Evolutionary conservation across 768 basidiomycete genomes (phyloP), one percentile per base, ranked within the genome.

Genomic region (Tricholoma hemisulphureum): DNA sequence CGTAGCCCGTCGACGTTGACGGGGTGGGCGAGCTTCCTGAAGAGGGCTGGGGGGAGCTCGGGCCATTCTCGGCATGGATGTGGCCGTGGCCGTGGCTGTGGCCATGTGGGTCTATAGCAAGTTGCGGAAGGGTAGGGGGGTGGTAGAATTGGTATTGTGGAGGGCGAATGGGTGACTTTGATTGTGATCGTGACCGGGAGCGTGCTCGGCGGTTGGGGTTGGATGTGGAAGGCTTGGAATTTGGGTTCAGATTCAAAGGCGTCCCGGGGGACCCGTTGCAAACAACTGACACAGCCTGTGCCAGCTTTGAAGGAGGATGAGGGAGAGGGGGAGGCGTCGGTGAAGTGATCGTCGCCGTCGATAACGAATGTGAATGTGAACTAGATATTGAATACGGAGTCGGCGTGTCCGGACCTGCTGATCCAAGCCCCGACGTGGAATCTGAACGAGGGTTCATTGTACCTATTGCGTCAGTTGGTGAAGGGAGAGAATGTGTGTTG

Each of bases 1-100:
- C 75, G 57, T 80, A 85, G 50, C 84, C 85, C 8, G 75, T 73
- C 29, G 84, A 86, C 23, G 83, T 85, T 9, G 86, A 85, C 28
- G 82, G 79, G 6, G 82, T 75, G 16, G 88, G 84, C 4, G 84
- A 84, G 54, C 76, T 82, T 31, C 79, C 81, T 11, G 67, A 60
- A 2, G 68, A 71, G 20, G 58, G 64, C 51, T 64, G 68, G 21
- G 73, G 69, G 16, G 68, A 73, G 32, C 55, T 64, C 45, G 65
- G 61, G 39, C 62, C 68, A 51, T 63, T 64, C 26, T 49, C 26
- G 5, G 14, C 10, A 28, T 28, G 37, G 9, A 53, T 64, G 55
- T 21, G n/a, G n/a, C n/a, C n/a, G n/a, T n/a, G n/a, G n/a, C n/a
- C n/a, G n/a, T n/a, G n/a, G n/a, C n/a, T 48, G 57, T 18, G 56